Base-by-base conservation (phyloP, 2,329 filamentous ascomycete species). In the Cercospora janseana region DNA sequence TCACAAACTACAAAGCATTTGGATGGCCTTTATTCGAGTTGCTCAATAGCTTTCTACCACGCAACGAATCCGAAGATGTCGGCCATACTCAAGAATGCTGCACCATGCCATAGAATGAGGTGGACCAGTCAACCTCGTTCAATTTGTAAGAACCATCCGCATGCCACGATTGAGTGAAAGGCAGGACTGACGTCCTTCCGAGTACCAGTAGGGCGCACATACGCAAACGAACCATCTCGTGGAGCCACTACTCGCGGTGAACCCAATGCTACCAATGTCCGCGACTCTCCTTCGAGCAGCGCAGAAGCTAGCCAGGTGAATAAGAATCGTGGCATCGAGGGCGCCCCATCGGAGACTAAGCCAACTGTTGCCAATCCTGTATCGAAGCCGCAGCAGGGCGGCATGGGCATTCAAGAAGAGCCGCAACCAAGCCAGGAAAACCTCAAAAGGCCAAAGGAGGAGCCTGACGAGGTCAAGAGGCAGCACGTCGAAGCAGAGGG, bases 401-500 rank as follows among this genome's bases (percentile, higher is more conserved):
- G 34, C 20, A 38, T 38, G 34, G 34, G 34, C 8, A 8, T 23
- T 2, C 34, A 38, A 38, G 34, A 38, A 38, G 34, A 38, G 13
- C 24, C 34, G 4, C 34, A 38, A 8, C 34, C 34, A 4, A 38
- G 34, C 5, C 56, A 55, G 42, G 40, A 57, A 44, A 49, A 50
- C 3, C 46, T 57, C 40, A 55, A 58, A 41, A 52, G 51, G 28
- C 55, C 58, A 13, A 54, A 54, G 21, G 49, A 57, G 10, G 50
- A 58, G 38, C 45, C 57, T 27, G 54, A 53, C 12, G 28, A 47
- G 12, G 51, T 59, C 47, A 60, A 61, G 56, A 54, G 48, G 20
- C 28, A 55, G 46, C 46, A 56, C 49, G 56, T 55, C 1, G 52
- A 60, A 47, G 31, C 54, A 44, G 45, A 52, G 55, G 59, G 59